Evolutionary conservation across 2,329 filamentous ascomycete species (phyloP), one percentile per base, ranked within the genome.

Genomic region (Aspergillus transmontanensis): DNA sequence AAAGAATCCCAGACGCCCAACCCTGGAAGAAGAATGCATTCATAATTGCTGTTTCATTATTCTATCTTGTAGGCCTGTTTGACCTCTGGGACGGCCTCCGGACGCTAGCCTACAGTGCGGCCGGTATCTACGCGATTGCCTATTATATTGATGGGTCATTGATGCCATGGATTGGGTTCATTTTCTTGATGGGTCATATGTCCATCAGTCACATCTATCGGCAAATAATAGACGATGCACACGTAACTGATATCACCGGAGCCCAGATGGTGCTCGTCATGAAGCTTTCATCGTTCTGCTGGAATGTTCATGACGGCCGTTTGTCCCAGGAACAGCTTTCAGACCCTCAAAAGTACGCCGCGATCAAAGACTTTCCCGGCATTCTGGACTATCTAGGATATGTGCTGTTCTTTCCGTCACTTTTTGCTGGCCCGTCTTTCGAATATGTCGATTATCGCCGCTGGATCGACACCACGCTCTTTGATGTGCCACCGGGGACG

Each of bases 231-330:
- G 84, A 90, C 69, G 84, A 87, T 65, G 87, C 91, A 0, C 84
- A 86, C 45, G 79, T 81, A 1, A 84, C 97, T 63, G 95, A 99
- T 76, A 94, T 99, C 69, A 97, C 94, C 0, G 94, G 86, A 64
- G 93, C 94, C 1, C 95, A 99, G 78, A 99, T 99, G 95, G 95
- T 99, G 39, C 81, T 98, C 70, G 90, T 98, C 66, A 99, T 99
- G 93, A 99, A 99, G 79, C 87, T 99, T 41, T 93, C 89, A 26
- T 91, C 94, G 6, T 99, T 99, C 75, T 96, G 93, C 81, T 99
- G 95, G 95, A 98, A 98, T 75, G 90, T 98, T 10, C 93, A 95
- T 72, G 95, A 99, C 76, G 96, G 95, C 23, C 88, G 90, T 63
- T 84, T 96, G 23, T 89, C 92, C 3, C 87, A 90, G 21, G 85